phyloP scores from a whole-genome alignment of 1,284 basidiomycete species.

The Trametes versicolor region DNA sequence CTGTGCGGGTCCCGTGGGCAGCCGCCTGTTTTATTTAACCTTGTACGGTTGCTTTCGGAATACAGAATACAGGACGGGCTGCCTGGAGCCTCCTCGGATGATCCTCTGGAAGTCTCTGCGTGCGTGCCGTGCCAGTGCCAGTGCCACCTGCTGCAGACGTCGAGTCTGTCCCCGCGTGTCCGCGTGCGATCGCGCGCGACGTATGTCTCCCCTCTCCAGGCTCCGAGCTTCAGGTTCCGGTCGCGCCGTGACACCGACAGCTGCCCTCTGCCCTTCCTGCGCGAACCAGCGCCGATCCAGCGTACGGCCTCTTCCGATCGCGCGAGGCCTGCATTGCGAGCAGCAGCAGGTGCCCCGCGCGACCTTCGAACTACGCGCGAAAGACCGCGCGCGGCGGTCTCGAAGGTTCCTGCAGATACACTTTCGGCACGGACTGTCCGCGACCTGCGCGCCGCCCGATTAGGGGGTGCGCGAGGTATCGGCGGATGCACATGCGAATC shows the following conservation, averaged over 20 bases:
- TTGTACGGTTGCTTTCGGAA: constrained; percentile 26
- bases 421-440: not conserved
- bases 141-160: not conserved
- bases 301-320: no score
- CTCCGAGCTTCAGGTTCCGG: not conserved
- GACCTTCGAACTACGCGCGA: not conserved
- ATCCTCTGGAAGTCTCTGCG: constrained; percentile 19
- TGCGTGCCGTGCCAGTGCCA: not conserved
- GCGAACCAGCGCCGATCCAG: not conserved
- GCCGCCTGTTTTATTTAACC: constrained; percentile 32
- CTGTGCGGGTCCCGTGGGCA: constrained; percentile 2
- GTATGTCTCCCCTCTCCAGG: no score
- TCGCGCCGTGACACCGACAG: not conserved
- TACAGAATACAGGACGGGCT: constrained; percentile 20
- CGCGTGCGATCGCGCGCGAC: not conserved
- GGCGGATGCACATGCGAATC: constrained; percentile 12
- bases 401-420: constrained; percentile 11
- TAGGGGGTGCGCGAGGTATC: not conserved
- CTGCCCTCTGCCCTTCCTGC: not conserved
- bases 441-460: not conserved
- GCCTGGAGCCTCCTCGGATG: constrained; percentile 31
- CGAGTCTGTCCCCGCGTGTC: not conserved
- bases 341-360: no score
- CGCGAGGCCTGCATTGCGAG: not conserved
- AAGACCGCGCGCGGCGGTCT: constrained; percentile 23